Conservation (phyloP, 495 filamentous ascomycete genomes). For the Penicillium bialowiezense region DNA sequence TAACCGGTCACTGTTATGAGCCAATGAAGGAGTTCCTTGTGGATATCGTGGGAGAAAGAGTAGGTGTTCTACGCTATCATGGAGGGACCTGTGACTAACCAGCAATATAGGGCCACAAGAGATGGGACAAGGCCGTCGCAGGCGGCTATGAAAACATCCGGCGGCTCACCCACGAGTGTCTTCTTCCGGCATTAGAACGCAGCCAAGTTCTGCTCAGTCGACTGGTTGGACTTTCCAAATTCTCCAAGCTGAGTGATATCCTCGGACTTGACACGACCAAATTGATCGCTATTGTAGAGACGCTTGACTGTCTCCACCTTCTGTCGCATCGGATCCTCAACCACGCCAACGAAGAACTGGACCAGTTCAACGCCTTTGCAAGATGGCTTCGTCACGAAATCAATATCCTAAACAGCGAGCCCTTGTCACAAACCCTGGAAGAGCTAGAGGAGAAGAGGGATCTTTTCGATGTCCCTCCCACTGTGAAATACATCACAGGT, state of each 20-base stretch:
- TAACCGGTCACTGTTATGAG: conserved; percentile 77
- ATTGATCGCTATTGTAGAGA: conserved; percentile 61
- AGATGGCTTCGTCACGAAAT: conserved; percentile 85
- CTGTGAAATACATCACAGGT: conserved; percentile 51
- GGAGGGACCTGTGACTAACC: conserved; percentile 14
- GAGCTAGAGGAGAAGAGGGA: conserved; percentile 47
- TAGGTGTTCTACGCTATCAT: conserved; percentile 33
- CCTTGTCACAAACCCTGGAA: conserved; percentile 42
- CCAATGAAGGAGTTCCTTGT: conserved; percentile 83
- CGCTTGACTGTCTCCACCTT: conserved; percentile 69
- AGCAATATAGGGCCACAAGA: conserved; percentile 74
- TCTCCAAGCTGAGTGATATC: conserved; percentile 63
- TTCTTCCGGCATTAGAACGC: conserved; percentile 83
- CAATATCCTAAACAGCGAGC: conserved; percentile 52
- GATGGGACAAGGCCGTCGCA: conserved; percentile 87
- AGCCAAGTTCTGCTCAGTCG: conserved; percentile 78
- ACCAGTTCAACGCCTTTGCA: conserved; percentile 75
- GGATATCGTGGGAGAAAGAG: conserved; percentile 80
- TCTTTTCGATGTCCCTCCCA: conserved; percentile 43
- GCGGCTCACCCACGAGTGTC: conserved; percentile 75
- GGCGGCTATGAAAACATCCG: conserved; percentile 75
- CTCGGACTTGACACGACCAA: conserved; percentile 62
- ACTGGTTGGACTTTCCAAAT: conserved; percentile 81
- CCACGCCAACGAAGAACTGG: conserved; percentile 70
- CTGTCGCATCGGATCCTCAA: conserved; percentile 71